A percentile compares a stretch with the other conserved stretches of the same genome.
These are phyloP conservation scores for Albizia julibrissin DNA, from an alignment of 306 rosid species.

Conservation along the genomic window DNA sequence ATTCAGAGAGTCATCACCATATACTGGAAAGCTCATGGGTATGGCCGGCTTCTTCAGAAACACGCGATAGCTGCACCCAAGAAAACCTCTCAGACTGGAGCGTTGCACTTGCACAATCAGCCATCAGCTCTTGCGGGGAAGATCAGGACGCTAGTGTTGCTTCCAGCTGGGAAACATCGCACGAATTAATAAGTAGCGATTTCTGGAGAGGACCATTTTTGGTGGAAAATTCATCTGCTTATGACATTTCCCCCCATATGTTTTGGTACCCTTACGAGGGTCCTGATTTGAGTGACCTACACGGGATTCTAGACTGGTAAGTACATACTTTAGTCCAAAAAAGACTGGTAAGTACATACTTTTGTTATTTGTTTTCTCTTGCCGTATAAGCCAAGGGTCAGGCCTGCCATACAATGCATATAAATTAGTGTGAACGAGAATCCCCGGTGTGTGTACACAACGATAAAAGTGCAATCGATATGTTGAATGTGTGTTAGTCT, in stretches of 20 bases:
- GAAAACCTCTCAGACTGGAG: background rate
- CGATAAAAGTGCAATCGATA: background rate
- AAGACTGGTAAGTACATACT: too few relatives aligned
- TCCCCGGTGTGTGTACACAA: background rate
- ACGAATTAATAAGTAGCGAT: conserved; percentile 12
- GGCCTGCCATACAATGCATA: background rate
- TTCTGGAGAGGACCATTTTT: conserved; percentile 51
- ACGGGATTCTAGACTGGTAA: background rate
- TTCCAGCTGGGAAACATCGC: background rate
- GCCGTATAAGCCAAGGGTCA: background rate
- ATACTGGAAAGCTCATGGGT: conserved; percentile 35
- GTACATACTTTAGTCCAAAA: too few relatives aligned
- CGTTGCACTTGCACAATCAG: background rate
- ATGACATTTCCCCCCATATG: background rate
- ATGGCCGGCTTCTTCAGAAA: conserved; percentile 9
- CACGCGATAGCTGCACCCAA: background rate
- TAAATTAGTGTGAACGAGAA: background rate
- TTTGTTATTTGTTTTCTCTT: background rate
- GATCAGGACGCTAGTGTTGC: background rate
- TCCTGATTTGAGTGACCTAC: background rate
- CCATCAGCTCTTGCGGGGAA: background rate
- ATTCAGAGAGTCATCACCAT: background rate
- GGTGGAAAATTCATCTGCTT: conserved; percentile 12
- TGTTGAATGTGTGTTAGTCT: background rate
- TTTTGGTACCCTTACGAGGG: background rate